Conservation (phyloP, 2,329 filamentous ascomycete species). For the Dactylellina haptotyla region DNA sequence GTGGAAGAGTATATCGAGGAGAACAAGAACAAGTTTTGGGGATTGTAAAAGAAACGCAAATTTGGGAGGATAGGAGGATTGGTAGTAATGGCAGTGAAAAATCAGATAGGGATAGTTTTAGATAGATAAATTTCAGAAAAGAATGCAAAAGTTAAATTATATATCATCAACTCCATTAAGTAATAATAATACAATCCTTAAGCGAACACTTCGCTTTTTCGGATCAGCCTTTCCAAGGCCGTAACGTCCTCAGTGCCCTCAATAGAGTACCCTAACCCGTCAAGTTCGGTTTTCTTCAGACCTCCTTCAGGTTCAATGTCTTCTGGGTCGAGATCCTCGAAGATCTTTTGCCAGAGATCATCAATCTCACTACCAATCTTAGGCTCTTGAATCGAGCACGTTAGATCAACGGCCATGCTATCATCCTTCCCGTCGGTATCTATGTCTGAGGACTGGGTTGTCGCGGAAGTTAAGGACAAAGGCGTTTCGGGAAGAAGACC, state of each 20-base stretch:
- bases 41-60: not conserved
- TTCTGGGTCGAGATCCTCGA: conserved; percentile 44
- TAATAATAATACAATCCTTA: not conserved
- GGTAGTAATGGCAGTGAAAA: not conserved
- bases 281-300: not conserved
- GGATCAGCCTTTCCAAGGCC: conserved; percentile 27
- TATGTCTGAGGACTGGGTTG: not conserved
- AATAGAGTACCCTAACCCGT: conserved; percentile 14
- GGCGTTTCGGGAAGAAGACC: conserved; percentile 25
- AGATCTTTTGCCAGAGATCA: conserved; percentile 50
- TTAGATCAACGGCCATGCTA: not conserved
- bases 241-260: conserved; percentile 17
- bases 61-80: not conserved
- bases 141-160: too few relatives aligned
- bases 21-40: conserved; percentile 26
- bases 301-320: conserved; percentile 36
- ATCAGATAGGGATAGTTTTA: not conserved
- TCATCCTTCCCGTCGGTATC: conserved; percentile 1
- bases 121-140: too few relatives aligned
- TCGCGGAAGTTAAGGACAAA: not conserved
- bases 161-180: too few relatives aligned
- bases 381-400: not conserved
- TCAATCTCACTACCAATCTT: conserved; percentile 25
- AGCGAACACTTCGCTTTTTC: conserved; percentile 37
- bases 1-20: conserved; percentile 35